phyloP scores from a whole-genome alignment of 1,284 basidiomycete species.

The Leucoagaricus sp. region DNA sequence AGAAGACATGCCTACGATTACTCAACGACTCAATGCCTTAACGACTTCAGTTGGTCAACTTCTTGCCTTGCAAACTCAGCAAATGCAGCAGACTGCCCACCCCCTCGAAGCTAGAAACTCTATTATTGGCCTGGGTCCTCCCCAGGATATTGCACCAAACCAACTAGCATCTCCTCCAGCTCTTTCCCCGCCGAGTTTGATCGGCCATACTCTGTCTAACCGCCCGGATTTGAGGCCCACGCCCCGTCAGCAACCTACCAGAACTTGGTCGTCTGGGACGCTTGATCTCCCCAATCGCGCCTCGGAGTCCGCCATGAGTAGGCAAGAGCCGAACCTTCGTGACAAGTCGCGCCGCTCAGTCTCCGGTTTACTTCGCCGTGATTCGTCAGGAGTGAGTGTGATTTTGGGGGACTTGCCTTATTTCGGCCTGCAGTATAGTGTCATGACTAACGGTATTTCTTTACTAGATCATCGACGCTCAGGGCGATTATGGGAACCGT shows the following conservation, averaged over 20 bases:
- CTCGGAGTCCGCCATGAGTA: slow-evolving; percentile 38
- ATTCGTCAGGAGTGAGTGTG: slow-evolving; percentile 68
- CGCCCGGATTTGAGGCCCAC: slow-evolving; percentile 60
- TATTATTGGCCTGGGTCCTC: slow-evolving; percentile 44
- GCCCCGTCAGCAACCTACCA: slow-evolving; percentile 57
- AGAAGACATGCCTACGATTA: slow-evolving; percentile 77
- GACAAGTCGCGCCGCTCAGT: slow-evolving; percentile 78
- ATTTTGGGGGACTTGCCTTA: background rate
- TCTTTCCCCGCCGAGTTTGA: slow-evolving; percentile 38
- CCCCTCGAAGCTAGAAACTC: slow-evolving; percentile 42
- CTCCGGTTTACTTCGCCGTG: slow-evolving; percentile 65
- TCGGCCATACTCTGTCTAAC: slow-evolving; percentile 60
- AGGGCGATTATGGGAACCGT: slow-evolving; percentile 58
- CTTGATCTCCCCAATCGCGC: slow-evolving; percentile 69
- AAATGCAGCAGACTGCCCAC: slow-evolving; percentile 50
- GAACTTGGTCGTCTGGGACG: slow-evolving; percentile 81
- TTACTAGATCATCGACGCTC: slow-evolving; percentile 48
- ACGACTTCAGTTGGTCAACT: slow-evolving; percentile 88
- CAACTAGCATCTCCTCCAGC: slow-evolving; percentile 44
- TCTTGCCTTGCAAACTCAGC: slow-evolving; percentile 74
- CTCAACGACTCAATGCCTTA: slow-evolving; percentile 78
- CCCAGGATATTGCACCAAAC: slow-evolving; percentile 51
- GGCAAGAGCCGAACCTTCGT: slow-evolving; percentile 43
- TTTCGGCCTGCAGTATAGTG: slow-evolving; percentile 11
- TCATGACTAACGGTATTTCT: slow-evolving; percentile 9